Evolutionary conservation across 2,329 filamentous ascomycete genomes (phyloP), one percentile per base, ranked within the genome.

Genomic region (Fusarium keratoplasticum): DNA sequence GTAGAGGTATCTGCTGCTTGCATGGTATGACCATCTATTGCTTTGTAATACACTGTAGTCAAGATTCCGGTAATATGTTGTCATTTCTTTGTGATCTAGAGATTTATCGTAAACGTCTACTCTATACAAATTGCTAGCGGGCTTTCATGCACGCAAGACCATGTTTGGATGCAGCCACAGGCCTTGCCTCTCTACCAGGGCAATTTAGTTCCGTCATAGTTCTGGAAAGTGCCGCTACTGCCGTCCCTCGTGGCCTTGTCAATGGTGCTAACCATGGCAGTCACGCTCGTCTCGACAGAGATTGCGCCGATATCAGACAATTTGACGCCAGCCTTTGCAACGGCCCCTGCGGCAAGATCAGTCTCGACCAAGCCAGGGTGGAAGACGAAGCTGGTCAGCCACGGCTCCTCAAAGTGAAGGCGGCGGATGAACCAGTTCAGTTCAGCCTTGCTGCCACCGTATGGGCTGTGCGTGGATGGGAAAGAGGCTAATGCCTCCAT

Each of bases 331-430:
- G 47, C 18, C n/a, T 0, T 9, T 52, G 16, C 27, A 52, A 31
- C 47, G 2, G 47, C 47, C 9, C 25, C 47, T 0, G 10, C 9
- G 16, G 47, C 47, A 14, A 52, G 47, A 7, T 52, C 47, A 18
- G 47, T 52, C 52, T 55, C 52, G 4, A 74, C 71, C 36, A 73
- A 16, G 13, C 71, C 71, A 0, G 69, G 71, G 20, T 72, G 69
- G 16, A 73, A 42, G 16, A 63, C 63, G 4, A 67, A 63, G 29
- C 42, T 65, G 13, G 70, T 78, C 27, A 79, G 58, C 78, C 78
- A 80, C 0, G 68, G 61, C 70, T 80, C 75, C 36, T 79, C 78
- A 25, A 75, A 67, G 66, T 73, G 70, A 18, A 77, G 73, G 4
- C 58, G 59, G 60, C 59, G 64, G 58, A 67, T 36, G 40, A 75